These are phyloP conservation scores for Alliaria petiolata DNA, from an alignment of 345 rosid species.

Conservation along the genomic window DNA sequence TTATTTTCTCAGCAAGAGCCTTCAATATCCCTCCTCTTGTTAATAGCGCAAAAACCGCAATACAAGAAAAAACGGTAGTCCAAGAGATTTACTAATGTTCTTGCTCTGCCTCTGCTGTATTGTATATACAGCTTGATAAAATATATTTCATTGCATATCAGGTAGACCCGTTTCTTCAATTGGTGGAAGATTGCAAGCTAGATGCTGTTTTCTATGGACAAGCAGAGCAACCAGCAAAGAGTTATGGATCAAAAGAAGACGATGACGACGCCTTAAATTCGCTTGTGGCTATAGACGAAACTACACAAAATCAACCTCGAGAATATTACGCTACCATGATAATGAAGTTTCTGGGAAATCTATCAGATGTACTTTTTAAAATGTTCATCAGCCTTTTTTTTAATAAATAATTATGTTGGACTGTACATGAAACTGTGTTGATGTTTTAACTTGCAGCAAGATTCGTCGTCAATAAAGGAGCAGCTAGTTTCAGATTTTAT, in stretches of 20 bases:
- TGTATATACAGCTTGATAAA: background rate
- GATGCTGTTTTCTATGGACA: conserved; percentile 40
- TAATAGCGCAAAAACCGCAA: conserved; percentile 47
- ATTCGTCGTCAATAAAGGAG: conserved; percentile 35
- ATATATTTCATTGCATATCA: conserved; percentile 14
- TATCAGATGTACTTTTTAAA: conserved; percentile 44
- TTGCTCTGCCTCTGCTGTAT: background rate
- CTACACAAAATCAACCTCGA: conserved; percentile 45
- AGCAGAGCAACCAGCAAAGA: conserved; percentile 18
- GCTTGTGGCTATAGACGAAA: conserved; percentile 45
- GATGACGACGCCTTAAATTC: conserved; percentile 47
- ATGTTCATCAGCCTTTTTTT: too few species aligned
- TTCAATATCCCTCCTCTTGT: conserved; percentile 52
- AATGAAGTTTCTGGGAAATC: conserved; percentile 47
- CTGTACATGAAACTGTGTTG: conserved; percentile 5
- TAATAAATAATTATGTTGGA: background rate
- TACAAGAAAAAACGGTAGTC: conserved; percentile 51
- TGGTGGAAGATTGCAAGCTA: conserved; percentile 55
- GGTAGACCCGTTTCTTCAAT: conserved; percentile 58
- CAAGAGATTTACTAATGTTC: background rate
- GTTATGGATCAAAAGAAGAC: conserved; percentile 62
- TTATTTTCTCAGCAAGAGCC: conserved; percentile 57
- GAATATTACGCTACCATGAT: conserved; percentile 47
- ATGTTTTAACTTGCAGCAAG: conserved; percentile 37
- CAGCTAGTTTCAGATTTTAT: conserved; percentile 54